phyloP scores from a whole-genome alignment of 306 rosid species.

The Hippophae tibetana region DNA sequence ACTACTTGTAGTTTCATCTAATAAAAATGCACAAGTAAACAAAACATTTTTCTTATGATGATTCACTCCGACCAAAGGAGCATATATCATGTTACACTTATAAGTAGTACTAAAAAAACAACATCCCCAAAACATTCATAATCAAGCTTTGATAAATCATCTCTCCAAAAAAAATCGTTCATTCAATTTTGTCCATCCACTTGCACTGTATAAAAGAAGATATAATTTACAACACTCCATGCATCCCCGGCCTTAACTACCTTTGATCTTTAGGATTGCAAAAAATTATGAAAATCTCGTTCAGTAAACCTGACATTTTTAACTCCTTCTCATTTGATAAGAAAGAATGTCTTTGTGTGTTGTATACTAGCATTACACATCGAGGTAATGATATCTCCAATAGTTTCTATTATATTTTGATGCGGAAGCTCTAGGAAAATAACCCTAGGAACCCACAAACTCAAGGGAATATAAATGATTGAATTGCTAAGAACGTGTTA shows the following conservation, averaged over 20 bases:
- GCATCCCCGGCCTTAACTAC: neutral
- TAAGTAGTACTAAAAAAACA: neutral
- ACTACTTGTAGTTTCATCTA: constrained; percentile 4
- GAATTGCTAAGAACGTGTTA: too few species aligned
- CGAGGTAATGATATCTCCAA: too few species aligned
- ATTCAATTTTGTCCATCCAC: neutral
- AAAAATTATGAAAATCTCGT: too few species aligned
- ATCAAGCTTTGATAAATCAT: neutral
- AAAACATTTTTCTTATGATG: constrained; percentile 2
- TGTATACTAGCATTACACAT: too few species aligned
- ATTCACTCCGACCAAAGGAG: neutral
- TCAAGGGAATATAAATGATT: too few species aligned
- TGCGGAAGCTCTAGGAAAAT: too few species aligned
- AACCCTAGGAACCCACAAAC: too few species aligned
- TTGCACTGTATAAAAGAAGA: constrained; percentile 3
- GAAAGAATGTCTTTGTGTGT: too few species aligned
- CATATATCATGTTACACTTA: neutral
- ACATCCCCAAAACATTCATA: constrained; percentile 2
- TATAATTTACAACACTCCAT: neutral
- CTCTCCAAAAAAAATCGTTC: neutral
- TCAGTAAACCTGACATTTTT: too few species aligned
- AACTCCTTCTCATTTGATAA: too few species aligned
- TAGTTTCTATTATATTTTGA: too few species aligned
- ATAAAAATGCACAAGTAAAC: neutral
- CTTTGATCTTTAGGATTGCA: too few species aligned